Evolutionary conservation across 148 eudicot species (phyloP), one percentile per base, ranked within the genome.

Genomic region (Linanthus parryae): DNA sequence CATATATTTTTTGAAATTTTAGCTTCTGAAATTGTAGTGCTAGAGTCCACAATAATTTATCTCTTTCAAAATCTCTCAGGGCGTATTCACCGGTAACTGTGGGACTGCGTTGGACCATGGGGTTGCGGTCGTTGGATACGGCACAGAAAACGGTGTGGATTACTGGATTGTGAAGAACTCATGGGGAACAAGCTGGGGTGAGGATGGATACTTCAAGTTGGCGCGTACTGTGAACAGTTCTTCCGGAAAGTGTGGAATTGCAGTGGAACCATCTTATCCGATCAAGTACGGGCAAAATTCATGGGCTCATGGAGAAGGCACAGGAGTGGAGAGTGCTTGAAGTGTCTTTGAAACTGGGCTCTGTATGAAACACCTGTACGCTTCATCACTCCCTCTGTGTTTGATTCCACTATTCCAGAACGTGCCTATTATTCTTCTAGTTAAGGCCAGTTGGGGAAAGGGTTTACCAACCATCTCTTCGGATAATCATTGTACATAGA

Each of bases 141-240:
- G 96, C 2, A 62, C 76, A 3, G 90, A 79, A 44, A 62, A 80
- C 2, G 94, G 88, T 2, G 16, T 43, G 10, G 94, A 81, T 35
- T 88, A 87, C 37, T 92, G 96, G 99, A 77, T 77, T 2, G 99
- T 92, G 24, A 74, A 94, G 80, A 92, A 92, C 62, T 92, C 99
- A 3, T 92, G 96, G 99, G 96, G 99, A 5, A 43, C 42, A 0
- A 28, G 54, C 3, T 92, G 99, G 99, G 99, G 96, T 0, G 99
- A 92, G 56, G 56, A 60, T 3, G 99, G 99, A 2, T 84, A 92
- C 74, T 52, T 92, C 28, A 84, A 71, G 71, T 56, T 92, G 33
- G 72, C 73, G 36, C 84, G 96, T 14, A 92, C 82, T 44, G 36
- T 63, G 23, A 46, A 33, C 7, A 69, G 31, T 36, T 23, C 10